These are phyloP conservation scores for Exophiala phaeomuriformis DNA, from an alignment of 2,329 filamentous ascomycete species.

Conservation along the genomic window DNA sequence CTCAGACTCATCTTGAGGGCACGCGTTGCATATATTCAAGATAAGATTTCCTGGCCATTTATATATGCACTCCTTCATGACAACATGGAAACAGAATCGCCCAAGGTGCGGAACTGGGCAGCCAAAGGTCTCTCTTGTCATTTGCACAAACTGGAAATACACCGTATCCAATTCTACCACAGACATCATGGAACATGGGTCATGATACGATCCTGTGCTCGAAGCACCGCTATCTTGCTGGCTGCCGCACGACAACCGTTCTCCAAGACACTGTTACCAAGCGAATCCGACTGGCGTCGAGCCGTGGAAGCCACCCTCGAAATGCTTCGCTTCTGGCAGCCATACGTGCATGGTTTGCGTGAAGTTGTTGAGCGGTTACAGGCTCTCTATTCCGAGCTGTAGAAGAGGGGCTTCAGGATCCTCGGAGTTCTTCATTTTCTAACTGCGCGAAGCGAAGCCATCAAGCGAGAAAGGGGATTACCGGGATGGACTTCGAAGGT, in stretches of 20 bases:
- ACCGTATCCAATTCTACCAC: slow-evolving; percentile 31
- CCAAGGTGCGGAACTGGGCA: too few species aligned
- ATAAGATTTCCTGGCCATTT: slow-evolving; percentile 36
- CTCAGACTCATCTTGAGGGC: slow-evolving; percentile 33
- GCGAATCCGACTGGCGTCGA: slow-evolving; percentile 22
- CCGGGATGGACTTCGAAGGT: too few species aligned
- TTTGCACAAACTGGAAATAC: slow-evolving; percentile 33
- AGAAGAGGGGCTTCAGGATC: too few species aligned
- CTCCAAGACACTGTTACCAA: slow-evolving; percentile 33
- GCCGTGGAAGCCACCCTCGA: slow-evolving; percentile 27
- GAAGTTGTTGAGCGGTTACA: too few species aligned
- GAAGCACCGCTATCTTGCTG: slow-evolving; percentile 31
- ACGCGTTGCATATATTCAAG: slow-evolving; percentile 34
- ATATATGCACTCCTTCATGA: slow-evolving; percentile 30
- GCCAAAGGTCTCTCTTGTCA: slow-evolving; percentile 30
- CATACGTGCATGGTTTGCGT: too few species aligned
- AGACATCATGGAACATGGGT: slow-evolving; percentile 34
- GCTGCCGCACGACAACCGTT: slow-evolving; percentile 30
- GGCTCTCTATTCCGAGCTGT: too few species aligned
- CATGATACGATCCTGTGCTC: slow-evolving; percentile 31
- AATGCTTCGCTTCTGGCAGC: slow-evolving; percentile 28
- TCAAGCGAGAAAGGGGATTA: too few species aligned
- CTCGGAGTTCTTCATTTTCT: too few species aligned
- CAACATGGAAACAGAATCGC: slow-evolving; percentile 13
- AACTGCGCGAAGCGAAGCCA: too few species aligned